Percentiles rank a stretch among this genome's conserved stretches.
These are phyloP conservation scores for Chlamydomonas reinhardtii DNA, from an alignment of 163 green algal genomes.

Conservation along the genomic window DNA sequence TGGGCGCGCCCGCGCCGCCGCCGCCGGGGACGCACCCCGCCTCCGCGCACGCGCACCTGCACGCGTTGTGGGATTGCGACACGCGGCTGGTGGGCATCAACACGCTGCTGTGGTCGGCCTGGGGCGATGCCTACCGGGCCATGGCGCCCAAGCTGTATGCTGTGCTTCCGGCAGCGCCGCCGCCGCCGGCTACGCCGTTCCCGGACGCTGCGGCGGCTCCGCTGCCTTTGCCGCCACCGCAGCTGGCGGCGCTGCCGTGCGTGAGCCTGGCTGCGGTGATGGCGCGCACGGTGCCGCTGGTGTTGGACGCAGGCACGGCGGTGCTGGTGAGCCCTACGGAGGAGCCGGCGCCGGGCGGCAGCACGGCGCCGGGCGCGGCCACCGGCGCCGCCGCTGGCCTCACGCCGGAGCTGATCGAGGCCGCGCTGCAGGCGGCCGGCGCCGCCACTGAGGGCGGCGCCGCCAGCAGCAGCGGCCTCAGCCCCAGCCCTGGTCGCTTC, in stretches of 20 bases:
- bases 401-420: slow-evolving; percentile 10
- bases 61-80: slow-evolving; percentile 34
- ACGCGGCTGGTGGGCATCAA: slow-evolving; percentile 20
- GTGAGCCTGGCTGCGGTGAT: slow-evolving; percentile 51
- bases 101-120: slow-evolving; percentile 24
- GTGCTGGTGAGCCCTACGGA: slow-evolving; percentile 37
- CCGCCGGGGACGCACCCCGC: slow-evolving; percentile 1
- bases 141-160: slow-evolving; percentile 48
- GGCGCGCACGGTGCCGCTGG: slow-evolving; percentile 35
- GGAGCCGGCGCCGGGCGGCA: not conserved
- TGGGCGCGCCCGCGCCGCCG: slow-evolving; percentile 31
- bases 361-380: not conserved
- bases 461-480: not conserved
- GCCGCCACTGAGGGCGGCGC: not conserved
- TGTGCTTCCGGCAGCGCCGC: not conserved
- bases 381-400: not conserved
- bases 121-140: slow-evolving; percentile 20
- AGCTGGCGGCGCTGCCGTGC: slow-evolving; percentile 35
- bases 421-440: slow-evolving; percentile 23
- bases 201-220: not conserved
- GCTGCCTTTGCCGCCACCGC: not conserved
- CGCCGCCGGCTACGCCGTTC: not conserved
- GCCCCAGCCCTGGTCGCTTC: not conserved
- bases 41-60: not conserved
- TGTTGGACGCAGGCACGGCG: slow-evolving; percentile 2